phyloP scores from a whole-genome alignment of 176 grass and related monocot species.

The Chloris gayana region DNA sequence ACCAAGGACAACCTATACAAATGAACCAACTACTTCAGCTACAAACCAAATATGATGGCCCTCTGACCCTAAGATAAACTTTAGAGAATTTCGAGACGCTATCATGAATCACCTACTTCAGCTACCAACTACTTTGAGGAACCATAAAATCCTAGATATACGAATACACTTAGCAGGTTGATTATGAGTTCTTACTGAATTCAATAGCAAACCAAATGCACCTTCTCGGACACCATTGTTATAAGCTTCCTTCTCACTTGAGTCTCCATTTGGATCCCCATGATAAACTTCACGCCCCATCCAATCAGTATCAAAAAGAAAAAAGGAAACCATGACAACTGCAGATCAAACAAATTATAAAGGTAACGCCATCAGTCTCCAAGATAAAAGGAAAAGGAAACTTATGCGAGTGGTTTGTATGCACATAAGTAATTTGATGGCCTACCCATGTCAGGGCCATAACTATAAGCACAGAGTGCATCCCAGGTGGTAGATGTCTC shows the following conservation, averaged over 20 bases:
- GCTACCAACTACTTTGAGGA: no score
- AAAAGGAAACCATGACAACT: conserved; percentile 99
- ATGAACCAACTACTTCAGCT: conserved; percentile 19
- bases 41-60: not conserved
- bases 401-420: not conserved
- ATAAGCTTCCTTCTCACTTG: conserved; percentile 63
- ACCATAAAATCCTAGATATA: not conserved
- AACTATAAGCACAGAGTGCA: conserved; percentile 94
- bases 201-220: conserved; percentile 99
- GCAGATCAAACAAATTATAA: conserved; percentile 39
- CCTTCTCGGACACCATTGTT: conserved; percentile 96
- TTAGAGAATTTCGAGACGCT: not conserved
- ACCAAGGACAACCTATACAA: conserved; percentile 83
- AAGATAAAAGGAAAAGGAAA: conserved; percentile 8
- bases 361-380: conserved; percentile 19
- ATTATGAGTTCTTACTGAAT: conserved; percentile 84
- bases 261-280: conserved; percentile 85
- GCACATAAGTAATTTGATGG: conserved; percentile 1
- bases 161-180: conserved; percentile 28
- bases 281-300: conserved; percentile 99
- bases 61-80: not conserved
- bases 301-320: conserved; percentile 99
- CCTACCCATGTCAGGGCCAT: conserved; percentile 99
- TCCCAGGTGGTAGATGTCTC: conserved; percentile 90
- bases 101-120: not conserved